Conservation (phyloP, 2,329 filamentous ascomycete species). For the Dothideomycetidae sp. region DNA sequence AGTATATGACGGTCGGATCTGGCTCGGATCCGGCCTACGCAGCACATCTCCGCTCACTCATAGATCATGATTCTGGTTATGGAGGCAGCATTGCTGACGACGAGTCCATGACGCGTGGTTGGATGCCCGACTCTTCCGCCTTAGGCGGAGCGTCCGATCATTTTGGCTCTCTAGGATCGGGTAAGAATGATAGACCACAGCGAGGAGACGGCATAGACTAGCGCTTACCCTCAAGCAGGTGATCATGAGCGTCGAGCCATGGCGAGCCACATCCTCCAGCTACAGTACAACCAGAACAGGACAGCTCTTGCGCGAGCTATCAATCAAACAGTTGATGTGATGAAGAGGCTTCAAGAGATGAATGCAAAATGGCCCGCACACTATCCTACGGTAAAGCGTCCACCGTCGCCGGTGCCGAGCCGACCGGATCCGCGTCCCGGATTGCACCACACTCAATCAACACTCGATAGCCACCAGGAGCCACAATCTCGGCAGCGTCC, state of each 20-base stretch:
- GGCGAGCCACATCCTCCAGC: conserved; percentile 75
- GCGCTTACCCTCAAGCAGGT: conserved; percentile 22
- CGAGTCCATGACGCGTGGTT: conserved; percentile 40
- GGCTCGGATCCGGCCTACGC: conserved; percentile 73
- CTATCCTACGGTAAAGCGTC: conserved; percentile 70
- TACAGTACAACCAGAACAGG: conserved; percentile 89
- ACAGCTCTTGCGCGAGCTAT: conserved; percentile 78
- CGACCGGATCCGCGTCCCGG: conserved; percentile 45
- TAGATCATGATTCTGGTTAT: conserved; percentile 86
- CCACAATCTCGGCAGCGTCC: conserved; percentile 33
- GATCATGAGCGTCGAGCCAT: conserved; percentile 54
- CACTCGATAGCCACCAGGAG: conserved; percentile 35
- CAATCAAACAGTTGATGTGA: conserved; percentile 66
- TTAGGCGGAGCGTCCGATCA: conserved; percentile 20
- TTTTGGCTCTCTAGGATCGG: conserved; percentile 23
- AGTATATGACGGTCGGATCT: conserved; percentile 78
- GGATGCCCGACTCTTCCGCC: conserved; percentile 42
- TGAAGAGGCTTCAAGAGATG: conserved; percentile 73
- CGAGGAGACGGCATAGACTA: too few species aligned
- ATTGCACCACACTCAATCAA: conserved; percentile 50
- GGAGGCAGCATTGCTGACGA: conserved; percentile 59
- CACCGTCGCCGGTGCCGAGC: conserved; percentile 25
- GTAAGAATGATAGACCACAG: conserved; percentile 29
- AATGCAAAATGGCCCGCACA: conserved; percentile 88
- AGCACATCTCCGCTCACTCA: conserved; percentile 60